A percentile compares a stretch with the other conserved stretches of the same genome.
Conservation (phyloP, 768 basidiomycete genomes). For the Pleurotus eryngii region DNA sequence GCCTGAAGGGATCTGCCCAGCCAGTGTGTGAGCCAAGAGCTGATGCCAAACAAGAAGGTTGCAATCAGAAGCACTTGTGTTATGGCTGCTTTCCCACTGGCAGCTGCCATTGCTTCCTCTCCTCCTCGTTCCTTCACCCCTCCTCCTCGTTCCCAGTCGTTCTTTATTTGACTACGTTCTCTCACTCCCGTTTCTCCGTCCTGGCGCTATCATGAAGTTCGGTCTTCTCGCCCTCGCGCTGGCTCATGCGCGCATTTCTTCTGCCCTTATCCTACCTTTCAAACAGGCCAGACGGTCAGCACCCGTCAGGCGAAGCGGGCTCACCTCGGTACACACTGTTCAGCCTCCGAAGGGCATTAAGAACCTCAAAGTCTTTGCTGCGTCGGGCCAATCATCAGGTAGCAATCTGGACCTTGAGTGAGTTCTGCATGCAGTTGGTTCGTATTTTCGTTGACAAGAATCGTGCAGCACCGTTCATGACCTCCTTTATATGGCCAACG, state of each 20-base stretch:
- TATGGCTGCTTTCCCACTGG: background rate
- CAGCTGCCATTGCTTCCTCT: conserved; percentile 11
- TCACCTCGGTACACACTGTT: conserved; percentile 1
- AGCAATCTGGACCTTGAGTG: conserved; percentile 44
- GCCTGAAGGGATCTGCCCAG: background rate
- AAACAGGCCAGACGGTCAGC: conserved; percentile 37
- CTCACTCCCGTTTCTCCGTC: conserved; percentile 23
- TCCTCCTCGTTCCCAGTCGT: conserved; percentile 14
- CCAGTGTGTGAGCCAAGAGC: conserved; percentile 9
- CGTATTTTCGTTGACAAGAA: background rate
- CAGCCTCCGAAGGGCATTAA: conserved; percentile 19
- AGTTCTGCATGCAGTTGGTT: conserved; percentile 12
- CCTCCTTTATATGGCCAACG: conserved; percentile 76
- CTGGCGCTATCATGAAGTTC: conserved; percentile 37
- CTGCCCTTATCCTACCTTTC: conserved; percentile 47
- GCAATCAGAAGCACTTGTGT: conserved; percentile 9
- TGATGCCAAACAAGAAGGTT: conserved; percentile 16
- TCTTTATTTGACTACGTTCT: conserved; percentile 16
- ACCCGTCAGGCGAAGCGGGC: conserved; percentile 28
- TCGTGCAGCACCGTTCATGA: conserved; percentile 63
- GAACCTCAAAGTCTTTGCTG: conserved; percentile 32
- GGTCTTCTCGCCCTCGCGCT: conserved; percentile 32
- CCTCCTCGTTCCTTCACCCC: conserved; percentile 11
- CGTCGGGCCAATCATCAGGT: conserved; percentile 22
- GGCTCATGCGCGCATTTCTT: conserved; percentile 30